Base-by-base conservation (phyloP, 768 basidiomycete genomes). In the Pleurotus eryngii region DNA sequence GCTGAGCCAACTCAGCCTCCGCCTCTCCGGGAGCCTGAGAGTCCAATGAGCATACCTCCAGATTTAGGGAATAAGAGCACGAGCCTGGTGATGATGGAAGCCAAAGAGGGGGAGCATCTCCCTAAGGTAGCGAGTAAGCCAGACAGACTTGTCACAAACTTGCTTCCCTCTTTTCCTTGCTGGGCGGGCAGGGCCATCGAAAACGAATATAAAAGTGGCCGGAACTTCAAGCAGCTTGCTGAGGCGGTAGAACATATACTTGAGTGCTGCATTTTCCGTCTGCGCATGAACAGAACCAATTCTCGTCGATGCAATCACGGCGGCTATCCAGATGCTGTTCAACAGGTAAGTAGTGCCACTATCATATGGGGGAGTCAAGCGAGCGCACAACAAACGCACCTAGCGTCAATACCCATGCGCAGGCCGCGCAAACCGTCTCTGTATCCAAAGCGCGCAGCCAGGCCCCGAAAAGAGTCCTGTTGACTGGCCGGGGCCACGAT, bases 1-100 rank as follows among this genome's bases (percentile, higher is more conserved):
- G 76, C 59, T 90, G 87, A 0, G 95, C 95, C 2, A 97, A 77
- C 66, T 96, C 95, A 0, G 95, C 95, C 69, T 98, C 95, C 0
- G 95, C 95, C 70, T 97, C 95, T 12, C 92, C 94, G 4, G 95
- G 95, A 14, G 93, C 95, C 86, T 86, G 50, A 62, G 57, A 59
- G 42, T 67, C 59, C 39, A 66, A 51, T 15, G 22, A 22, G 22
- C 22, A 22, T 3, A 22, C 2, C 3, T 22, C 2, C 3, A 3
- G 22, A 22, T 22, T 22, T 22, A 22, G 22, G 22, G 3, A 43
- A 38, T 11, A 38, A 22, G 11, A 20, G 22, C 3, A 68, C 82
- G 42, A 64, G 84, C 86, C 68, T 78, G 82, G 61, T 83, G 75
- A 5, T 20, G 14, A 6, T 35, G 37, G 18, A 27, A 37, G 12